A percentile compares a stretch with the other conserved stretches of the same genome.
Conservation (phyloP, 306 rosid genomes). For the Casuarina glauca region DNA sequence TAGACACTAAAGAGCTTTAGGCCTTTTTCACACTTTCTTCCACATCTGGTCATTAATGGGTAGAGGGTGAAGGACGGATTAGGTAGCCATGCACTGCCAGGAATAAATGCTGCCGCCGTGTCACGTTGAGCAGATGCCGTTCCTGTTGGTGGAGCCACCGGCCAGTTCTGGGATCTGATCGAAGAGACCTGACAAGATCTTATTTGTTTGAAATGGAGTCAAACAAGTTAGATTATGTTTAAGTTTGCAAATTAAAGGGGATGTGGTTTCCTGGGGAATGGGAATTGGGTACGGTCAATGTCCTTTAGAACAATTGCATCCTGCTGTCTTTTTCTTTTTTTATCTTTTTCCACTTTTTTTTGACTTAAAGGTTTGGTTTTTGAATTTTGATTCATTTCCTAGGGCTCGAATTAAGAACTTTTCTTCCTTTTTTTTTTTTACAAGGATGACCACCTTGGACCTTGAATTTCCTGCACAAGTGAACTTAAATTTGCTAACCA, state of each 20-base stretch:
- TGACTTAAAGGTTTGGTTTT: not conserved
- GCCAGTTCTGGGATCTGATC: not conserved
- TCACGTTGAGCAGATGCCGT: no score
- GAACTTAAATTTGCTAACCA: no score
- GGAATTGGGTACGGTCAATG: slow-evolving; percentile 27
- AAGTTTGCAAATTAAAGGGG: not conserved
- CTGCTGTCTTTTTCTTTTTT: not conserved
- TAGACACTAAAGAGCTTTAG: not conserved
- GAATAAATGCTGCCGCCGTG: not conserved
- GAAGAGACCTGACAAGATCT: not conserved
- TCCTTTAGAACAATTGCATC: slow-evolving; percentile 1
- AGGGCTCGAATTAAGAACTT: not conserved
- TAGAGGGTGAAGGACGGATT: not conserved
- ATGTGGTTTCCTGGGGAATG: slow-evolving; percentile 11
- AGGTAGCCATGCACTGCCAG: not conserved
- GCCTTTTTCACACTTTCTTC: not conserved
- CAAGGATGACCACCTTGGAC: no score
- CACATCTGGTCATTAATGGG: no score
- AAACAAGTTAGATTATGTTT: not conserved
- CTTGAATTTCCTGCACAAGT: no score
- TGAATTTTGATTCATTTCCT: not conserved
- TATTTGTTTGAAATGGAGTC: slow-evolving; percentile 1
- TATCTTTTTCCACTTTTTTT: no score
- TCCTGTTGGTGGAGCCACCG: no score
- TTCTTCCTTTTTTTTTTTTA: no score